Percentiles rank a stretch among this genome's conserved stretches.
Evolutionary conservation across 2,329 filamentous ascomycete species (phyloP).

Genomic region (Chaetomium strumarium): DNA sequence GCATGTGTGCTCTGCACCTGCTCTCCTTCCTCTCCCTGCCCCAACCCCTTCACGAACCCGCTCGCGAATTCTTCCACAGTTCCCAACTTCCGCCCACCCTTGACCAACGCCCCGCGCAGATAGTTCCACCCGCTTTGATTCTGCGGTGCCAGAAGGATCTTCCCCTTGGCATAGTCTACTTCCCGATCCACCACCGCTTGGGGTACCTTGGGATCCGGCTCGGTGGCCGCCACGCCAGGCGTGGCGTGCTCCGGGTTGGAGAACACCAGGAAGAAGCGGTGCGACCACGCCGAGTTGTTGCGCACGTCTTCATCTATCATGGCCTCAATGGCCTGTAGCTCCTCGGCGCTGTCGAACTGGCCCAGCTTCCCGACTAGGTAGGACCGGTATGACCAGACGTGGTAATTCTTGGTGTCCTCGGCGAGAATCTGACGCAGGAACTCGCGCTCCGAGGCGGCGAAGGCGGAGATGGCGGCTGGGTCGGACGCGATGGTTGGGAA

Average conservation of each 20-base stretch:
- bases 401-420: constrained; percentile 93
- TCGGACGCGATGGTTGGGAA: constrained; percentile 55
- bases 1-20: constrained; percentile 58
- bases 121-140: constrained; percentile 97
- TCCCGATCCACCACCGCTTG: constrained; percentile 65
- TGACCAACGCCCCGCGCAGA: constrained; percentile 66
- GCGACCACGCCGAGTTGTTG: constrained; percentile 97
- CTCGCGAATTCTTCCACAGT: constrained; percentile 44
- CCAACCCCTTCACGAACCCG: constrained; percentile 45
- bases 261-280: constrained; percentile 91
- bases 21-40: constrained; percentile 40
- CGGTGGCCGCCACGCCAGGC: constrained; percentile 42
- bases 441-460: constrained; percentile 60
- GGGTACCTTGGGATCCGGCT: constrained; percentile 52
- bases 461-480: constrained; percentile 47
- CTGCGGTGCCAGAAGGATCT: constrained; percentile 76
- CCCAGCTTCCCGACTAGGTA: constrained; percentile 59
- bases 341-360: constrained; percentile 55
- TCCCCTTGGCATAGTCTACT: constrained; percentile 64
- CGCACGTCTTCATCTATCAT: constrained; percentile 76
- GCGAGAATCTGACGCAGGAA: constrained; percentile 79
- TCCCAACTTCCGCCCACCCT: constrained; percentile 50
- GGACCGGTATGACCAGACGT: constrained; percentile 95
- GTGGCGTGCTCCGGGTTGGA: constrained; percentile 50
- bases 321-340: constrained; percentile 65